Percentiles rank a stretch among this genome's conserved stretches.
Evolutionary conservation across 192 early-diverging fungal species (phyloP).

Genomic region (Haplosporangium gracile): DNA sequence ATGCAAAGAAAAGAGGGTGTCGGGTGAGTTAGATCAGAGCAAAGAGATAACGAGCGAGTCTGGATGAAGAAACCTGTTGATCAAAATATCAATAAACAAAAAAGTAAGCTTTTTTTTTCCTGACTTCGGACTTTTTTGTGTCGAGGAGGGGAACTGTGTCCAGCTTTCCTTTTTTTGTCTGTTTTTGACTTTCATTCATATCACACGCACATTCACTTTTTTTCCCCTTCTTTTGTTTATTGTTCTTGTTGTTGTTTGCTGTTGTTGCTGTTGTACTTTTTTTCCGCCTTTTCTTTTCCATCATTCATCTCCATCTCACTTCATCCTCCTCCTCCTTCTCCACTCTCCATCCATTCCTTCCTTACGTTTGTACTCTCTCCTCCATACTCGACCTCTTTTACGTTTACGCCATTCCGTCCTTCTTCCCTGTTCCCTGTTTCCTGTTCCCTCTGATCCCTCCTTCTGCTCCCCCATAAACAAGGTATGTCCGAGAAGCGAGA

Average conservation of each 20-base stretch:
- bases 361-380: neutral
- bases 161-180: neutral
- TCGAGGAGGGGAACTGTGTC: neutral
- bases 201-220: neutral
- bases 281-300: neutral
- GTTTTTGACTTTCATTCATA: neutral
- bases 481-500: neutral
- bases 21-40: neutral
- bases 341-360: neutral
- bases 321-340: neutral
- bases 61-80: neutral
- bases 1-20: neutral
- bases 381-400: neutral
- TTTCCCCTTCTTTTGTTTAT: neutral
- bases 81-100: neutral
- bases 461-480: constrained; percentile 1
- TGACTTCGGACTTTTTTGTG: constrained; percentile 16
- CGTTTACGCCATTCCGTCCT: constrained; percentile 8
- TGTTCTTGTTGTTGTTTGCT: neutral
- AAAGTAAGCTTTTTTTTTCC: neutral
- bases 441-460: neutral
- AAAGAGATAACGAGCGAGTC: neutral
- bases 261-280: neutral
- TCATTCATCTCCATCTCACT: neutral
- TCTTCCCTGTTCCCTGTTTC: neutral